A percentile compares a stretch with the other conserved stretches of the same genome.
phyloP scores from a whole-genome alignment of 768 basidiomycete species.

The Boletales sp. region DNA sequence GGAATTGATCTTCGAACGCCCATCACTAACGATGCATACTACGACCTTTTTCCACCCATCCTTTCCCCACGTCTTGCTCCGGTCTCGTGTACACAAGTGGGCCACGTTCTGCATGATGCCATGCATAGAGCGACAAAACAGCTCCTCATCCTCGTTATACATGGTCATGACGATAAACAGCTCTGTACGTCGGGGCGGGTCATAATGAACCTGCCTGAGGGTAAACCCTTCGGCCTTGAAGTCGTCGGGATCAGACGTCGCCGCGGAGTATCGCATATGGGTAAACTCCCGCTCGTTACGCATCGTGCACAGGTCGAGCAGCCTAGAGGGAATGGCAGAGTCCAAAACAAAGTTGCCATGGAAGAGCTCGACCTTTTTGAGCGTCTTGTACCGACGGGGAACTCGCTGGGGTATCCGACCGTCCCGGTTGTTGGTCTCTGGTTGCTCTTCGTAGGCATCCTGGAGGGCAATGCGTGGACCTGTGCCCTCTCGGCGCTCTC shows the following conservation, averaged over 20 bases:
- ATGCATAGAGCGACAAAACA: constrained; percentile 93
- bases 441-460: constrained; percentile 38
- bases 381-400: constrained; percentile 86
- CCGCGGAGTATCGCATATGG: constrained; percentile 94
- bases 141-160: constrained; percentile 92
- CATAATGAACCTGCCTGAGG: constrained; percentile 86
- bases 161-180: constrained; percentile 98
- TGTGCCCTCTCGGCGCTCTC: too few relatives aligned
- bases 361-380: constrained; percentile 90
- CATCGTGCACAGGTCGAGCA: constrained; percentile 77
- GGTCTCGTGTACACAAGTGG: constrained; percentile 80
- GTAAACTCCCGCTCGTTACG: constrained; percentile 87
- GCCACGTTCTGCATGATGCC: constrained; percentile 94
- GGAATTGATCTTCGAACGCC: constrained; percentile 79
- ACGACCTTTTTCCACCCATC: constrained; percentile 99
- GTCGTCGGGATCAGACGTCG: constrained; percentile 94
- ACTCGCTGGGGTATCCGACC: constrained; percentile 90
- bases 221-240: constrained; percentile 82
- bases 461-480: constrained; percentile 36
- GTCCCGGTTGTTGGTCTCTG: constrained; percentile 72
- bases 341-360: constrained; percentile 94
- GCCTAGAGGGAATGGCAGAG: constrained; percentile 84
- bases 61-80: constrained; percentile 94
- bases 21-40: constrained; percentile 88
- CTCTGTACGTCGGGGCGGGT: constrained; percentile 87